Conservation (phyloP, 768 basidiomycete species). For the Mycena galericulata region DNA sequence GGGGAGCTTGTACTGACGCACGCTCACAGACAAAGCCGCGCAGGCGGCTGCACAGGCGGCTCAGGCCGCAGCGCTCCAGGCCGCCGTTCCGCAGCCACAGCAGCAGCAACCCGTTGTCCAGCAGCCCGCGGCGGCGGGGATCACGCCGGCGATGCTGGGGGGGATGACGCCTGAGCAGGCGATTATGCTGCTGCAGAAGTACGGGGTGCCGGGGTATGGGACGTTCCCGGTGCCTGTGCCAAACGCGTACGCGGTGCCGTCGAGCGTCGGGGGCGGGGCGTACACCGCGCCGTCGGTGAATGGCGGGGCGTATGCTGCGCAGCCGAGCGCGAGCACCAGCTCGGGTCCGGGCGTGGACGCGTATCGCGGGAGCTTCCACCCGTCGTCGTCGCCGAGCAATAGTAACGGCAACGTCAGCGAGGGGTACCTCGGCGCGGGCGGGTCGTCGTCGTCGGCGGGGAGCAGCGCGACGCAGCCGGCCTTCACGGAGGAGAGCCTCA, state of each 20-base stretch:
- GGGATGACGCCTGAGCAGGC: conserved; percentile 73
- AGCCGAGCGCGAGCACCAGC: conserved; percentile 29
- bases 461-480: conserved; percentile 43
- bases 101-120: background rate
- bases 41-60: conserved; percentile 90
- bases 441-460: background rate
- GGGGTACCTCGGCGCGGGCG: background rate
- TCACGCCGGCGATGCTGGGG: conserved; percentile 38
- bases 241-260: conserved; percentile 19
- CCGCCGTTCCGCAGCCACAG: background rate
- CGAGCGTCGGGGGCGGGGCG: conserved; percentile 3
- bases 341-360: conserved; percentile 1
- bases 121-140: conserved; percentile 25
- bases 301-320: conserved; percentile 2
- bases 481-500: conserved; percentile 40
- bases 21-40: conserved; percentile 81
- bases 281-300: conserved; percentile 24
- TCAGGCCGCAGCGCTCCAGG: conserved; percentile 72
- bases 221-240: conserved; percentile 20
- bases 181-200: conserved; percentile 68
- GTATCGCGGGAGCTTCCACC: conserved; percentile 34
- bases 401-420: conserved; percentile 25
- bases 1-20: background rate
- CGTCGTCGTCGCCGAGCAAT: conserved; percentile 36
- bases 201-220: conserved; percentile 57